Base-by-base conservation (phyloP, 139 green algal species). In the Micractinium conductrix region DNA sequence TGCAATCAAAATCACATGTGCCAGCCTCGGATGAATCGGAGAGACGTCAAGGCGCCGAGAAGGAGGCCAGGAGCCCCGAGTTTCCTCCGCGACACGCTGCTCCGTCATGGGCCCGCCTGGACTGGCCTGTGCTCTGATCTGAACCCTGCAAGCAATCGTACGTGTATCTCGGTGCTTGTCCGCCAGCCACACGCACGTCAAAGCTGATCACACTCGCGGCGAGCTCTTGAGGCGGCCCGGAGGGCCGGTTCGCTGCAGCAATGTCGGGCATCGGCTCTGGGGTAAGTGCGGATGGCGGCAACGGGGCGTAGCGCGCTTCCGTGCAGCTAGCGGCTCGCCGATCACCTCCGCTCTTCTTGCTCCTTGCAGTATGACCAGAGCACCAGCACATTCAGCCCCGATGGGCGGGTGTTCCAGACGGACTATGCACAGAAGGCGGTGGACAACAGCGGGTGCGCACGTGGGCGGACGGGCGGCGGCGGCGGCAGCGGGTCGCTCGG, bases 341-440 rank as follows among this genome's bases (percentile, higher is more conserved):
- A n/a, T n/a, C n/a, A n/a, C n/a, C n/a, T 26, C 14, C 0, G 28
- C 12, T 22, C 17, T 35, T 43, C 60, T 76, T 22, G 24, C 5
- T 82, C 4, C 38, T 14, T 65, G 63, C 93, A 97, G 94, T 99
- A 99, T 91, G 97, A 99, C 79, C 92, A 99, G 22, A 98, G 95
- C 17, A 88, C 94, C 38, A 97, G 96, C 43, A 99, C 97, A 17
- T 99, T 98, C 80, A 98, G 94, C 5, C 97, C 97, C 12, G 97
- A 99, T 86, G 97, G 97, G 22, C 93, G 96, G 35, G 92, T 99
- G 1, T 99, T 99, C 84, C 97, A 99, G 86, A 97, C 94, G 42
- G 97, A 99, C 78, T 99, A 99, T 88, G 97, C 97, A 4, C 92
- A 96, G 71, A 99, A 99, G 76, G 97, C 97, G n/a, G 95, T 99